phyloP scores from a whole-genome alignment of 2,329 filamentous ascomycete species.

The Xylariaceae sp. region DNA sequence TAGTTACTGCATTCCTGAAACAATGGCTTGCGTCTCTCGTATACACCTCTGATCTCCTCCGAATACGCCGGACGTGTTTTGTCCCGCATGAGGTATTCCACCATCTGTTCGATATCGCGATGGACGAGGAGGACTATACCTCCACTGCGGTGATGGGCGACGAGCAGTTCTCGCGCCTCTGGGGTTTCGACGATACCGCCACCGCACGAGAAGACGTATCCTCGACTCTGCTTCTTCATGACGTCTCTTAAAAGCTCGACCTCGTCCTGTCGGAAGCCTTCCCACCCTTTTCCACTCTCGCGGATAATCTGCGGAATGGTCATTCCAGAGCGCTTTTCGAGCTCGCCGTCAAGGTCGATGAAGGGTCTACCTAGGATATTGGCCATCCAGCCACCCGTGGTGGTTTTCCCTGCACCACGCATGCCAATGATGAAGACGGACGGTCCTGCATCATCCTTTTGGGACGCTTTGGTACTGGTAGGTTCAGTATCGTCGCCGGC shows the following conservation, averaged over 20 bases:
- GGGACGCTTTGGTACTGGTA: slow-evolving; percentile 38
- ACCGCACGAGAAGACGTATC: slow-evolving; percentile 89
- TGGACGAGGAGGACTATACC: slow-evolving; percentile 89
- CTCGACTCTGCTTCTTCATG: slow-evolving; percentile 75
- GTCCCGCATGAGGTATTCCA: slow-evolving; percentile 87
- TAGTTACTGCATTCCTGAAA: slow-evolving; percentile 94
- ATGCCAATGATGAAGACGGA: slow-evolving; percentile 97
- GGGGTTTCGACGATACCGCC: slow-evolving; percentile 90
- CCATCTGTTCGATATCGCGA: slow-evolving; percentile 84
- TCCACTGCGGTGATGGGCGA: slow-evolving; percentile 74
- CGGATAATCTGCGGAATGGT: slow-evolving; percentile 88
- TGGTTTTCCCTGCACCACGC: slow-evolving; percentile 96
- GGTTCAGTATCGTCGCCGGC: slow-evolving; percentile 70
- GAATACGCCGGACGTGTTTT: slow-evolving; percentile 91
- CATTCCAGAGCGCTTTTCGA: slow-evolving; percentile 76
- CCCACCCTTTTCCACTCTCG: slow-evolving; percentile 74
- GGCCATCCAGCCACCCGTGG: slow-evolving; percentile 85
- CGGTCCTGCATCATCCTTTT: slow-evolving; percentile 54
- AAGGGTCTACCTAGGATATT: slow-evolving; percentile 77
- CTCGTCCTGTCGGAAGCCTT: slow-evolving; percentile 83
- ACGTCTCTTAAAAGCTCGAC: slow-evolving; percentile 74
- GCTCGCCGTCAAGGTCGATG: slow-evolving; percentile 85
- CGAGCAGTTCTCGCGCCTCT: slow-evolving; percentile 77
- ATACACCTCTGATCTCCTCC: slow-evolving; percentile 90
- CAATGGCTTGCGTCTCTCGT: slow-evolving; percentile 86